Evolutionary conservation across 192 early-diverging fungal genomes (phyloP).

Genomic region (Helicostylum pulchrum): DNA sequence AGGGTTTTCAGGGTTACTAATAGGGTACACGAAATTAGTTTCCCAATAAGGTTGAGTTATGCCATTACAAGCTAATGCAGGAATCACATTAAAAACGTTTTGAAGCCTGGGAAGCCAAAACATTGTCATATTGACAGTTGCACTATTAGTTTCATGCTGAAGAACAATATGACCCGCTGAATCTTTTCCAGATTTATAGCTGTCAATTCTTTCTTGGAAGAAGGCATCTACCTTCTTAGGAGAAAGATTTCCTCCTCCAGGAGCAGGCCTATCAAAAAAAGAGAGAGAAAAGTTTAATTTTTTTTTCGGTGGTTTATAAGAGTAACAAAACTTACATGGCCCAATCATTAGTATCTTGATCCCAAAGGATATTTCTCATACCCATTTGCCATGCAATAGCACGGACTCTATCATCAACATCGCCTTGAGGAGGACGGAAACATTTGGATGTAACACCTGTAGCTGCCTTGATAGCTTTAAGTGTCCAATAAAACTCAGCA

Average conservation of each 20-base stretch:
- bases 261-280: slow-evolving; percentile 26
- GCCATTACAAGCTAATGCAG: slow-evolving; percentile 32
- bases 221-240: slow-evolving; percentile 24
- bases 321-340: slow-evolving; percentile 37
- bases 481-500: slow-evolving; percentile 44
- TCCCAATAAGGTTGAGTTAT: slow-evolving; percentile 46
- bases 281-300: no score
- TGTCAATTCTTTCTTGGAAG: slow-evolving; percentile 29
- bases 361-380: slow-evolving; percentile 21
- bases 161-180: slow-evolving; percentile 30
- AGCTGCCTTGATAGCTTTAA: slow-evolving; percentile 41
- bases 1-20: neutral
- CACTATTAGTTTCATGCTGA: slow-evolving; percentile 43
- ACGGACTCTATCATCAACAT: slow-evolving; percentile 46
- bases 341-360: slow-evolving; percentile 40
- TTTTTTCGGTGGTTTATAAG: no score
- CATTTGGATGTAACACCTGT: slow-evolving; percentile 41
- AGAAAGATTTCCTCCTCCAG: slow-evolving; percentile 31
- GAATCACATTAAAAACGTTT: slow-evolving; percentile 33
- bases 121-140: slow-evolving; percentile 39
- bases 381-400: slow-evolving; percentile 29
- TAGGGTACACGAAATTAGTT: neutral
- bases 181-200: slow-evolving; percentile 22
- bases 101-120: slow-evolving; percentile 41
- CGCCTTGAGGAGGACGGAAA: slow-evolving; percentile 49